These are phyloP conservation scores for Thermomyces lanuginosus DNA, from an alignment of 2,329 filamentous ascomycete species.

Conservation along the genomic window DNA sequence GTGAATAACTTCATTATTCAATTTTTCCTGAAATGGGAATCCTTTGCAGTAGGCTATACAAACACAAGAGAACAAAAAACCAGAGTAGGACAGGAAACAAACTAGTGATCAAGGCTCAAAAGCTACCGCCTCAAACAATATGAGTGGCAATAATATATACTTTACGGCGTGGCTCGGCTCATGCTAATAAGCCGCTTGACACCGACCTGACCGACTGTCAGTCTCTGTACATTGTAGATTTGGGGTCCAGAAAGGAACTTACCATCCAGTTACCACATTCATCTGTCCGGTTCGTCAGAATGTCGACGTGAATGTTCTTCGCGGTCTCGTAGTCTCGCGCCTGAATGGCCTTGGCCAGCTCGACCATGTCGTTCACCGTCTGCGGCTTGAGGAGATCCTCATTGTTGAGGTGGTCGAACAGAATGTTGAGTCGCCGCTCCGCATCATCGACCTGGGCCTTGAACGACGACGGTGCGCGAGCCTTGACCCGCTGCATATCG, in stretches of 20 bases:
- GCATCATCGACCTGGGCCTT: constrained; percentile 82
- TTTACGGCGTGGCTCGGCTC: constrained; percentile 55
- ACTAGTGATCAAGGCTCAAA: no score
- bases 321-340: constrained; percentile 53
- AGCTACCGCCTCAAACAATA: constrained; percentile 1
- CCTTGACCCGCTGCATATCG: constrained; percentile 79
- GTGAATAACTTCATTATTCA: no score
- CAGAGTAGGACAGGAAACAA: constrained; percentile 1
- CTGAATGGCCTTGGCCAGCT: constrained; percentile 47
- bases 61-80: constrained; percentile 2
- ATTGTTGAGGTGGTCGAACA: constrained; percentile 98
- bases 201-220: constrained; percentile 39
- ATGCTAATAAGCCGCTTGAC: constrained; percentile 63
- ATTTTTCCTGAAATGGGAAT: neutral
- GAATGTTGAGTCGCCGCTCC: constrained; percentile 74
- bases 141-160: constrained; percentile 2
- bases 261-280: constrained; percentile 83
- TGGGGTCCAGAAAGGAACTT: constrained; percentile 21
- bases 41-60: neutral
- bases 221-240: neutral
- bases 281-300: constrained; percentile 59
- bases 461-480: constrained; percentile 72
- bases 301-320: constrained; percentile 53
- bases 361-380: constrained; percentile 36
- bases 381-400: constrained; percentile 71